phyloP scores from a whole-genome alignment of 352 stramenopile genomes.

The Pythium rishiriense region DNA sequence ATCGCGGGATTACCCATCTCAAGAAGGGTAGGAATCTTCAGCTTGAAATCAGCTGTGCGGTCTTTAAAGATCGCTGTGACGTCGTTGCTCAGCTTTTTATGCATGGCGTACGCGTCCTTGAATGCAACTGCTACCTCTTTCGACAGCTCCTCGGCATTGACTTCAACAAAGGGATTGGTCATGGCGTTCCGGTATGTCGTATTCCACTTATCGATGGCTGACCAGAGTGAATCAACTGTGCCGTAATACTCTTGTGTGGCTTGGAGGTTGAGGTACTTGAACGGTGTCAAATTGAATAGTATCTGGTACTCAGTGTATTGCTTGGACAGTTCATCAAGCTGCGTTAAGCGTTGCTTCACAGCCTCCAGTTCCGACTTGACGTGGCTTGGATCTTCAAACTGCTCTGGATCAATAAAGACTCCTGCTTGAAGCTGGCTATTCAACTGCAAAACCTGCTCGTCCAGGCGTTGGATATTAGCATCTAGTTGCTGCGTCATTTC shows the following conservation, averaged over 20 bases:
- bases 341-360: constrained; percentile 79
- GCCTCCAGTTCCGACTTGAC: constrained; percentile 82
- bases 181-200: constrained; percentile 72
- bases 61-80: constrained; percentile 89
- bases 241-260: constrained; percentile 86
- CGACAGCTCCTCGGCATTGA: constrained; percentile 87
- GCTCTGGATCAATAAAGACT: constrained; percentile 84
- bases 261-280: constrained; percentile 90
- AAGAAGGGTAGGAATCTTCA: constrained; percentile 90
- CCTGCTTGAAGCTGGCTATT: constrained; percentile 80
- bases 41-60: constrained; percentile 87
- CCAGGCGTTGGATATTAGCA: constrained; percentile 90
- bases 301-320: constrained; percentile 93
- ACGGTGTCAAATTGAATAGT: constrained; percentile 88
- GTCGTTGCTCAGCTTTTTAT: constrained; percentile 93
- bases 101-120: constrained; percentile 86
- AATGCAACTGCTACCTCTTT: constrained; percentile 87
- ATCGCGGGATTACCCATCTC: constrained; percentile 91
- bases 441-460: constrained; percentile 89
- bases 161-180: constrained; percentile 82
- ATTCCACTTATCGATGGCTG: constrained; percentile 87
- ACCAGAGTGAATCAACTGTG: constrained; percentile 87
- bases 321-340: constrained; percentile 87
- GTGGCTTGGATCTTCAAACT: constrained; percentile 84
- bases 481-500: constrained; percentile 94